Conservation (phyloP, 768 basidiomycete species). For the Fomitopsis serialis region DNA sequence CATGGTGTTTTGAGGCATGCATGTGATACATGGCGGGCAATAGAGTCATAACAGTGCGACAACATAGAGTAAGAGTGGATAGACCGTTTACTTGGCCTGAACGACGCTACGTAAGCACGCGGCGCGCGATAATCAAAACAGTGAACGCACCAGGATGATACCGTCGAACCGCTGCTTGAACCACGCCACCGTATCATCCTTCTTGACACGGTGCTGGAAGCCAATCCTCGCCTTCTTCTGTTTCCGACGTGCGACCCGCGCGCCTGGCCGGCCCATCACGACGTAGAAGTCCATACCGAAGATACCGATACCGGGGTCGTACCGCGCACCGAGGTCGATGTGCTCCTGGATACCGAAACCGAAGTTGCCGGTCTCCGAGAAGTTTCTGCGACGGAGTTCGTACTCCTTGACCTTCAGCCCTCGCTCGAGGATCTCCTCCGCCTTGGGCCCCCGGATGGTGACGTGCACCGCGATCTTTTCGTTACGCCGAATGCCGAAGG, state of each 20-base stretch:
- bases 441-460: constrained; percentile 98
- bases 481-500: constrained; percentile 99
- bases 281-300: constrained; percentile 99
- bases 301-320: constrained; percentile 98
- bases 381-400: constrained; percentile 95
- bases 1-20: constrained; percentile 17
- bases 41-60: constrained; percentile 23
- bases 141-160: constrained; percentile 69
- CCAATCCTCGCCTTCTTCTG: constrained; percentile 85
- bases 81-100: constrained; percentile 19
- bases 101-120: background rate
- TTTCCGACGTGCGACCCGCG: constrained; percentile 87
- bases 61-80: constrained; percentile 14
- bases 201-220: constrained; percentile 84
- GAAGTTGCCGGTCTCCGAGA: constrained; percentile 98
- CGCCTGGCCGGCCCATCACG: constrained; percentile 95
- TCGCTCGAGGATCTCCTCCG: constrained; percentile 98
- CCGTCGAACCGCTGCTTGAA: constrained; percentile 99
- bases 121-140: background rate
- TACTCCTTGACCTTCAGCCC: constrained; percentile 99
- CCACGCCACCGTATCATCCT: constrained; percentile 96
- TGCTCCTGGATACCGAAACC: constrained; percentile 99
- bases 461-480: constrained; percentile 99
- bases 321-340: constrained; percentile 97
- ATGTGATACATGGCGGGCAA: constrained; percentile 24